Conservation (phyloP, 2,329 filamentous ascomycete genomes). For the Gnomoniopsis smithogilvyi region DNA sequence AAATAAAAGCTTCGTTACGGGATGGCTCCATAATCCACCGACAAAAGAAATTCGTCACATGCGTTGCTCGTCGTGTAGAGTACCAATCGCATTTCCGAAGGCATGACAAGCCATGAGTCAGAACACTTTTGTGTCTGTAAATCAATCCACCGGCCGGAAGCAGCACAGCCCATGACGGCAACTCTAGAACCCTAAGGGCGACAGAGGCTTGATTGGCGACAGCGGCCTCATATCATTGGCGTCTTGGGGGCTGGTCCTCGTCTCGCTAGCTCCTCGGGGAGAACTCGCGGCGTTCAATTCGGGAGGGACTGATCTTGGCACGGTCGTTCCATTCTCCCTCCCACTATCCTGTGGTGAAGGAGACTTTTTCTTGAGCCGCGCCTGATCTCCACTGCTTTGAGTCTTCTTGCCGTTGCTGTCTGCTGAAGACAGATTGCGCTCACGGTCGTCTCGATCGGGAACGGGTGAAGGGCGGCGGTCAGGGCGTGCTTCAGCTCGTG, state of each 20-base stretch:
- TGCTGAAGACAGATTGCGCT: conserved; percentile 61
- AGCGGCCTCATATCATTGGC: conserved; percentile 49
- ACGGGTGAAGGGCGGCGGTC: conserved; percentile 12
- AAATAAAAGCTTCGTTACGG: neutral
- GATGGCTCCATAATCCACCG: neutral
- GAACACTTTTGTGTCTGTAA: conserved; percentile 9
- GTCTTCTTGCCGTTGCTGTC: conserved; percentile 58
- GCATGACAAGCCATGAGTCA: conserved; percentile 8
- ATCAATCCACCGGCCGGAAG: conserved; percentile 15
- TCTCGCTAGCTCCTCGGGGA: conserved; percentile 36
- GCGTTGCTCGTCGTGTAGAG: conserved; percentile 22
- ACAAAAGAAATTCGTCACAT: conserved; percentile 23
- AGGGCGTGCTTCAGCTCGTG: conserved; percentile 8
- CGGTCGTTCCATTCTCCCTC: conserved; percentile 11
- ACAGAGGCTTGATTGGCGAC: conserved; percentile 65
- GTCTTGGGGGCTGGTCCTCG: conserved; percentile 38
- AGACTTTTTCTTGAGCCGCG: conserved; percentile 42
- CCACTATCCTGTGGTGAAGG: conserved; percentile 35
- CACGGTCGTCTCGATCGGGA: conserved; percentile 24
- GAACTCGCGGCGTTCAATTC: conserved; percentile 33
- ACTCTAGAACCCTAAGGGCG: conserved; percentile 54
- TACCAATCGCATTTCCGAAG: conserved; percentile 12
- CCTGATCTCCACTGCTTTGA: conserved; percentile 29
- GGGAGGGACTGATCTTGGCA: conserved; percentile 31
- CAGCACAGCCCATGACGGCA: conserved; percentile 20